Evolutionary conservation across 2,329 filamentous ascomycete species (phyloP), one percentile per base, ranked within the genome.

Genomic region (Hypoxylon sp.): DNA sequence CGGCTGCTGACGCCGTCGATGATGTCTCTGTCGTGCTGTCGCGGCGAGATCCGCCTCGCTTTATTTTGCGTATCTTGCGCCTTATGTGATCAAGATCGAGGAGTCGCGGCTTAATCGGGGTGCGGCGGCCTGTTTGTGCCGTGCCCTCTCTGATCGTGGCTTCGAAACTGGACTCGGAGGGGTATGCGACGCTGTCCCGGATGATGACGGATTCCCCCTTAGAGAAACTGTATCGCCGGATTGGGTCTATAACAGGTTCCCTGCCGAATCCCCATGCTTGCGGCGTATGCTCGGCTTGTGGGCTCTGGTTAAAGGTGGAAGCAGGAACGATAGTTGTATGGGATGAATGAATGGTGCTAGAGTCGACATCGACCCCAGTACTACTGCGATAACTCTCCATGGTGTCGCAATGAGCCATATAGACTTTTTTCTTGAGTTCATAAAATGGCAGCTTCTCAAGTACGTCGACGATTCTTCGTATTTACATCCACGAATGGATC

Each of bases 171-270:
- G 63, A 64, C 9, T 61, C 63, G 3, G 67, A 67, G 0, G 67
- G 60, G 36, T 69, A 69, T n/a, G 41, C 49, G 13, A 69, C 51
- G 57, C 67, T 69, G 3, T 61, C 64, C 7, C 67, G 63, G 52
- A 69, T 49, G 9, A 52, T 53, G n/a, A 61, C 52, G 4, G 66
- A 52, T 2, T 46, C 66, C 4, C 60, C 49, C 38, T 57, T 64
- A 28, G 61, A 50, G 32, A 43, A 21, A 19, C 38, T 43, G 10
- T 43, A 43, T 43, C 17, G 21, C 11, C 46, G 10, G 6, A 17
- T 45, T 32, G 28, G 38, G 4, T 30, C 45, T 9, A 41, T 14
- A 14, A 48, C 38, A n/a, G 52, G 41, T n/a, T 59, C 58, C 34
- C 53, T 55, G 36, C 67, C 43, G 43, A 64, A 45, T 9, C 46